A percentile compares a stretch with the other conserved stretches of the same genome.
phyloP scores from a whole-genome alignment of 1,284 basidiomycete species.

The Fomitopsis palustris region DNA sequence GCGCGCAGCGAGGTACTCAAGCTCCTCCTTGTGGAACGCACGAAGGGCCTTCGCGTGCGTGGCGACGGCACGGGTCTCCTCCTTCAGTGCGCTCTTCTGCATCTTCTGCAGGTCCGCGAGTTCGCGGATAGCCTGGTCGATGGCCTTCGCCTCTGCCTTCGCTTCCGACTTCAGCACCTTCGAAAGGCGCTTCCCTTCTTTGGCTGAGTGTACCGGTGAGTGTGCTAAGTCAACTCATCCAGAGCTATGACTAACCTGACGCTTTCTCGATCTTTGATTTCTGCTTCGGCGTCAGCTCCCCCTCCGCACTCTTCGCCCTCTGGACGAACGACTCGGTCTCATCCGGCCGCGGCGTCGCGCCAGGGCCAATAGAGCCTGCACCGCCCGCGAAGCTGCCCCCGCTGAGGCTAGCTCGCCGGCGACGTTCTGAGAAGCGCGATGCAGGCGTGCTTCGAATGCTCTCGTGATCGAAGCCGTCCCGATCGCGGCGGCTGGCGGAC shows the following conservation, averaged over 20 bases:
- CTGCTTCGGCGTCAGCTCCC: slow-evolving; percentile 41
- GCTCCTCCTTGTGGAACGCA: slow-evolving; percentile 46
- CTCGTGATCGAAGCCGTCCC: slow-evolving; percentile 10
- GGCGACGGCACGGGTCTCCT: slow-evolving; percentile 42
- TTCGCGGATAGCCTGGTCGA: slow-evolving; percentile 45
- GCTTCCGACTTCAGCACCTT: slow-evolving; percentile 53
- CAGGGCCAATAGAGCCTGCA: slow-evolving; percentile 42
- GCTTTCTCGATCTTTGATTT: slow-evolving; percentile 42
- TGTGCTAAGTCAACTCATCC: too few relatives aligned
- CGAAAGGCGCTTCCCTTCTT: slow-evolving; percentile 44
- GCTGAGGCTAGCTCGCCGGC: slow-evolving; percentile 29
- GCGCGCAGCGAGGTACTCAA: slow-evolving; percentile 43
- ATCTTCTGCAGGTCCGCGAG: slow-evolving; percentile 49
- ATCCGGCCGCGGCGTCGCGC: slow-evolving; percentile 30
- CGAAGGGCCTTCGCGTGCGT: slow-evolving; percentile 40
- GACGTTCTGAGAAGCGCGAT: slow-evolving; percentile 27
- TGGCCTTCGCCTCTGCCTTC: slow-evolving; percentile 46
- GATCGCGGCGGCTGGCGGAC: neutral
- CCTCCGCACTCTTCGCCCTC: slow-evolving; percentile 39
- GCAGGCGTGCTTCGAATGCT: slow-evolving; percentile 19
- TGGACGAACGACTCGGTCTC: slow-evolving; percentile 29
- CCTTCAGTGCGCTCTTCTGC: slow-evolving; percentile 50
- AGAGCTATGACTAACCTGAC: slow-evolving; percentile 36
- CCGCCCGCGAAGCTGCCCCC: slow-evolving; percentile 48
- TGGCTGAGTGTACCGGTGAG: slow-evolving; percentile 12